phyloP scores from a whole-genome alignment of 1,139 yeast genomes.

The Wickerhamiella pararugosa region DNA sequence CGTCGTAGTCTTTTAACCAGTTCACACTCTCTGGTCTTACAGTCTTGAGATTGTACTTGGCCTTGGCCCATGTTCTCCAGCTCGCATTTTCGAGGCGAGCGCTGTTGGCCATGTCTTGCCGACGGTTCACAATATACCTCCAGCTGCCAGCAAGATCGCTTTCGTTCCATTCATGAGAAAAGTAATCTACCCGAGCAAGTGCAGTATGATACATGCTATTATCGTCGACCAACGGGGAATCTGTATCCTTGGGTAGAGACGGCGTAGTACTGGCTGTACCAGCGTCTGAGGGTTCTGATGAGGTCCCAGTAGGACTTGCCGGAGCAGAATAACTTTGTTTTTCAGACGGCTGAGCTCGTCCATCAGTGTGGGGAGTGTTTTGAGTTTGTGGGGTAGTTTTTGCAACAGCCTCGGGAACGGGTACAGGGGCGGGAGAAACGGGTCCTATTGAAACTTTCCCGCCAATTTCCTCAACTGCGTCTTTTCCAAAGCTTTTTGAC shows the following conservation, averaged over 20 bases:
- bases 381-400: not conserved
- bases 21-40: constrained; percentile 64
- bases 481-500: constrained; percentile 9
- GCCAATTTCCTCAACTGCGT: constrained; percentile 15
- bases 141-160: constrained; percentile 85
- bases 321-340: not conserved
- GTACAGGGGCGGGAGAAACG: not conserved
- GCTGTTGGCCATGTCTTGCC: constrained; percentile 44
- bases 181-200: constrained; percentile 78
- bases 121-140: constrained; percentile 75
- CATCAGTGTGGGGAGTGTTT: not conserved
- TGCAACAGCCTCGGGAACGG: not conserved
- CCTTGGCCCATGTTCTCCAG: constrained; percentile 84
- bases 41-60: constrained; percentile 53
- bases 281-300: constrained; percentile 10
- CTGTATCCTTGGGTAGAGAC: constrained; percentile 4
- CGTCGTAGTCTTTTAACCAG: constrained; percentile 74
- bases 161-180: constrained; percentile 93
- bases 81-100: constrained; percentile 67
- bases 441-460: constrained; percentile 12
- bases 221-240: constrained; percentile 42
- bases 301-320: not conserved
- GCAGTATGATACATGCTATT: constrained; percentile 70
- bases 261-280: constrained; percentile 25
- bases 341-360: not conserved